These are phyloP conservation scores for Lanmaoa rubissima DNA, from an alignment of 768 basidiomycete genomes.

Conservation along the genomic window DNA sequence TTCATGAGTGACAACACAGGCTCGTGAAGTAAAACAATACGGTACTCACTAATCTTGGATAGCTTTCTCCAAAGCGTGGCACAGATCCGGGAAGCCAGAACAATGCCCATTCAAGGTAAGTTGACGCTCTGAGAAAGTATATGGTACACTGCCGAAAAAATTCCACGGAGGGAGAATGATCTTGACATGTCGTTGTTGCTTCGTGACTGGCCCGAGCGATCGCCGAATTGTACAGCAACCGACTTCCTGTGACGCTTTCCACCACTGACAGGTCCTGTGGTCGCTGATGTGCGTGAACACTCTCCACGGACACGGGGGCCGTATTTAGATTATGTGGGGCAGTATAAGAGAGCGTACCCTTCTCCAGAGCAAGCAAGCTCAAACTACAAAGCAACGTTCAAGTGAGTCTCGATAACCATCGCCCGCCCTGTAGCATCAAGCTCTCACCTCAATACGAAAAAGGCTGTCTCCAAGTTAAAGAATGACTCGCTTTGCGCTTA, in stretches of 20 bases:
- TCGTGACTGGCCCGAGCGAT: not conserved
- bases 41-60: not conserved
- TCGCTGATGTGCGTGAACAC: not conserved
- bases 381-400: not conserved
- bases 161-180: not conserved
- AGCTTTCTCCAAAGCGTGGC: not conserved
- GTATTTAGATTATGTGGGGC: not conserved
- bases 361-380: no score
- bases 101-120: not conserved
- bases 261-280: not conserved
- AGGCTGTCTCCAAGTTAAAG: not conserved
- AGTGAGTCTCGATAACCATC: not conserved
- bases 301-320: not conserved
- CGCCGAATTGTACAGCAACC: not conserved
- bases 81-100: not conserved
- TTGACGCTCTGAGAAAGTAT: not conserved
- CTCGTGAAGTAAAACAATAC: not conserved
- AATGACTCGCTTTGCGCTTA: not conserved
- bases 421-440: not conserved
- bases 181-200: not conserved
- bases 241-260: not conserved
- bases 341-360: not conserved
- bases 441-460: not conserved
- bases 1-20: not conserved
- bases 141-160: not conserved